These are phyloP conservation scores for Penicillium sp. DNA, from an alignment of 2,329 filamentous ascomycete species.

Conservation along the genomic window DNA sequence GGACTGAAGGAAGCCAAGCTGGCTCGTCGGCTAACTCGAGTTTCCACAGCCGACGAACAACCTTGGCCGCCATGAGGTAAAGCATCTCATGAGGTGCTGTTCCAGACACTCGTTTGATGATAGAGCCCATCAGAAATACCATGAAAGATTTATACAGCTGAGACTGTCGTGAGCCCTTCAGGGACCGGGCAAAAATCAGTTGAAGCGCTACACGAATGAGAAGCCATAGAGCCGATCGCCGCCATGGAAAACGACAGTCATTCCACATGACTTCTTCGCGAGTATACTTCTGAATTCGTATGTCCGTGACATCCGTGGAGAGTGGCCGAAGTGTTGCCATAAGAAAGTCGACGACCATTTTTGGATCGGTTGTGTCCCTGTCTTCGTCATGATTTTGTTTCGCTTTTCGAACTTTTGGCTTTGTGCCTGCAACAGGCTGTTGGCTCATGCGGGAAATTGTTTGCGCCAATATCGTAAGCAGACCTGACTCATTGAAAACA, in stretches of 20 bases:
- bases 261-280: slow-evolving; percentile 55
- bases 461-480: slow-evolving; percentile 29
- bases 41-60: slow-evolving; percentile 46
- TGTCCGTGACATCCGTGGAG: slow-evolving; percentile 28
- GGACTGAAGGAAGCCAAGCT: slow-evolving; percentile 12
- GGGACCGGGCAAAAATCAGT: slow-evolving; percentile 3
- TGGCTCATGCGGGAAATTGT: slow-evolving; percentile 38
- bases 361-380: slow-evolving; percentile 52
- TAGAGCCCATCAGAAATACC: slow-evolving; percentile 43
- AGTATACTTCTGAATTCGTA: slow-evolving; percentile 51
- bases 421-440: slow-evolving; percentile 35
- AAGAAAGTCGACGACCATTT: slow-evolving; percentile 54
- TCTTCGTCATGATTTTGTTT: slow-evolving; percentile 37
- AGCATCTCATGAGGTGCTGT: slow-evolving; percentile 19
- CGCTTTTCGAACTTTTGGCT: slow-evolving; percentile 42
- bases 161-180: not conserved
- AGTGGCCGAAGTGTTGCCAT: slow-evolving; percentile 44
- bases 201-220: slow-evolving; percentile 44
- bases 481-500: slow-evolving; percentile 21
- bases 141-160: slow-evolving; percentile 56
- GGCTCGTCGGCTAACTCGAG: slow-evolving; percentile 23
- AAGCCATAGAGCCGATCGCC: slow-evolving; percentile 55
- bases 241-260: slow-evolving; percentile 44
- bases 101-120: slow-evolving; percentile 20
- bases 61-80: slow-evolving; percentile 46